A percentile compares a stretch with the other conserved stretches of the same genome.
phyloP scores from a whole-genome alignment of 208 protist genomes.

The Acanthamoeba rhysodes region DNA sequence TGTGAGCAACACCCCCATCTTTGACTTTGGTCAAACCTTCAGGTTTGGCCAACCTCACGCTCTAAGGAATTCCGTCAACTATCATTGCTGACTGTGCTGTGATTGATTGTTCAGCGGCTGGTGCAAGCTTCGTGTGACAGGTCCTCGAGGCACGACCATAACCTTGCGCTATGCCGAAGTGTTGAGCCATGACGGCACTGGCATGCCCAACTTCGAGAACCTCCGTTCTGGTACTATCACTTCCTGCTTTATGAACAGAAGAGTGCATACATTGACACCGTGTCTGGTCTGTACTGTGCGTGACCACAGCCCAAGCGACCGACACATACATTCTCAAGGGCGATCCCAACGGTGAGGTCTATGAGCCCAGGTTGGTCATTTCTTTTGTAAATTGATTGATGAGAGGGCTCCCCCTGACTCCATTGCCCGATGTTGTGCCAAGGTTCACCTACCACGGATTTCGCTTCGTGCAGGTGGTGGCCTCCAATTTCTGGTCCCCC shows the following conservation, averaged over 20 bases:
- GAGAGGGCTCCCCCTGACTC: too few relatives aligned
- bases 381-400: too few relatives aligned
- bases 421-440: too few relatives aligned
- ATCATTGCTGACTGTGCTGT: background rate
- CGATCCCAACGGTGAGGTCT: constrained; percentile 71
- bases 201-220: constrained; percentile 78
- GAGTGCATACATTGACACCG: background rate
- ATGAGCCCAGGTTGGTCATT: constrained; percentile 45
- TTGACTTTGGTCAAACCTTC: constrained; percentile 24
- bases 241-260: background rate
- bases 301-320: constrained; percentile 72
- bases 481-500: background rate
- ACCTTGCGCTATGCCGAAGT: constrained; percentile 81
- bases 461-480: constrained; percentile 78
- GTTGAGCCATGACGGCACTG: constrained; percentile 71
- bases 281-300: constrained; percentile 60
- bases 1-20: background rate
- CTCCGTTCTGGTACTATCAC: background rate
- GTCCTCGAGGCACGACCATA: constrained; percentile 62
- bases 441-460: constrained; percentile 84
- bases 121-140: constrained; percentile 40
- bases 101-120: background rate
- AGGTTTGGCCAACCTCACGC: background rate
- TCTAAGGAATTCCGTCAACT: background rate
- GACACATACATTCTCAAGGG: constrained; percentile 79